Evolutionary conservation across 2,329 filamentous ascomycete species (phyloP).

Genomic region (Aspergillus eucalypticola): DNA sequence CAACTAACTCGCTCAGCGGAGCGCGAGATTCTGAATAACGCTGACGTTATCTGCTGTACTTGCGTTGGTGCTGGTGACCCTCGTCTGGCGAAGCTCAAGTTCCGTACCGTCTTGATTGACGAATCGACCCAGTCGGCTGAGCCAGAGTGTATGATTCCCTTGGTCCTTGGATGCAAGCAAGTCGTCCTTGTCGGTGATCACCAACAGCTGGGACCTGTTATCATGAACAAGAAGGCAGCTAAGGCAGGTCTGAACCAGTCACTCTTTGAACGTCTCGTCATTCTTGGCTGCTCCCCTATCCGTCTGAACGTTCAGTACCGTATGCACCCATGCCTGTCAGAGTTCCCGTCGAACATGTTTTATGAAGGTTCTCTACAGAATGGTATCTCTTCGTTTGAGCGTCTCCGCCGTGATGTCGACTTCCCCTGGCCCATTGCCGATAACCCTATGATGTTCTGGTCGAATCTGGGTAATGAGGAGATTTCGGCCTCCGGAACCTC

Average conservation of each 20-base stretch:
- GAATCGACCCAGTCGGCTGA: slow-evolving; percentile 98
- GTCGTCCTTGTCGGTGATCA: slow-evolving; percentile 98
- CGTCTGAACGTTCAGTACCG: slow-evolving; percentile 96
- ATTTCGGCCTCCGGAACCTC: slow-evolving; percentile 97
- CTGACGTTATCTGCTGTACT: slow-evolving; percentile 98
- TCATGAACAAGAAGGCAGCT: slow-evolving; percentile 99
- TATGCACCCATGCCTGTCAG: slow-evolving; percentile 96
- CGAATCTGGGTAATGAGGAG: slow-evolving; percentile 94
- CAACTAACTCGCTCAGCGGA: slow-evolving; percentile 91
- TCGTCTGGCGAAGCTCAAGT: slow-evolving; percentile 93
- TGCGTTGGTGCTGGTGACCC: slow-evolving; percentile 97
- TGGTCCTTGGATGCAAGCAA: slow-evolving; percentile 97
- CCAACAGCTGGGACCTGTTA: slow-evolving; percentile 95
- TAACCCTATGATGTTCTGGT: slow-evolving; percentile 99
- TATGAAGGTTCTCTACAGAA: slow-evolving; percentile 98
- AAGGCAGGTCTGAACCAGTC: slow-evolving; percentile 97
- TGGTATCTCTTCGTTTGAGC: slow-evolving; percentile 85
- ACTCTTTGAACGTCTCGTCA: slow-evolving; percentile 94
- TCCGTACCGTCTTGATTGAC: slow-evolving; percentile 95
- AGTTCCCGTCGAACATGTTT: slow-evolving; percentile 99
- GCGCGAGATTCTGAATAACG: slow-evolving; percentile 89
- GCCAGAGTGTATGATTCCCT: slow-evolving; percentile 97
- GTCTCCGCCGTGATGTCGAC: slow-evolving; percentile 88
- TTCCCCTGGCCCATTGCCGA: slow-evolving; percentile 96
- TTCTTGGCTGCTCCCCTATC: slow-evolving; percentile 85